These are phyloP conservation scores for Dissophora ornata DNA, from an alignment of 192 early-diverging fungal species.

Conservation along the genomic window DNA sequence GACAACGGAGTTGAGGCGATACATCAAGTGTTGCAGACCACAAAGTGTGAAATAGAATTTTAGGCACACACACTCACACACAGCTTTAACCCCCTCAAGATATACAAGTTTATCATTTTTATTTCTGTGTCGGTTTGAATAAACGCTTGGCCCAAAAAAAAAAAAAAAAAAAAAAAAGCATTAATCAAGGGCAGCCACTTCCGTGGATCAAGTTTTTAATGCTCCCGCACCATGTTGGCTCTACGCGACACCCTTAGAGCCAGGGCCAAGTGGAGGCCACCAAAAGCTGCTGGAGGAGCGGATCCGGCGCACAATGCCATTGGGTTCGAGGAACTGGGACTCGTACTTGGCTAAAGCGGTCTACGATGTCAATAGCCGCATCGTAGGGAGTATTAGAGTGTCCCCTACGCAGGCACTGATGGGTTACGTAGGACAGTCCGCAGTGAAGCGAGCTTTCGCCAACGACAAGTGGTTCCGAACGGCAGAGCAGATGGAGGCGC, in stretches of 20 bases:
- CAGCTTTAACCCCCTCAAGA: too few relatives aligned
- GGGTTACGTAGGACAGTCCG: slow-evolving; percentile 1
- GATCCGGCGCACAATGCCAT: background rate
- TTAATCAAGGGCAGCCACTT: too few relatives aligned
- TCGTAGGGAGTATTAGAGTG: slow-evolving; percentile 3
- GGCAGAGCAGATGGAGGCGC: background rate
- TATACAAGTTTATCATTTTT: too few relatives aligned
- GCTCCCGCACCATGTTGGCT: slow-evolving; percentile 3
- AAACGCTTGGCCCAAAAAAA: too few relatives aligned
- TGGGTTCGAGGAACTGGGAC: background rate
- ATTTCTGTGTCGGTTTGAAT: too few relatives aligned
- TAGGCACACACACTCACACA: too few relatives aligned
- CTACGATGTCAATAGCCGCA: slow-evolving; percentile 1
- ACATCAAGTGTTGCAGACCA: too few relatives aligned
- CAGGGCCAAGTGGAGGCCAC: slow-evolving; percentile 5
- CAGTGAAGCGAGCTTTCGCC: background rate
- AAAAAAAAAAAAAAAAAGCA: too few relatives aligned
- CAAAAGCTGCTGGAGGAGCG: slow-evolving; percentile 6
- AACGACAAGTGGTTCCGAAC: background rate
- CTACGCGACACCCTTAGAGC: background rate
- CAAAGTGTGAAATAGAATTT: too few relatives aligned
- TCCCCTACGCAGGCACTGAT: background rate
- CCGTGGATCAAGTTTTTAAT: too few relatives aligned
- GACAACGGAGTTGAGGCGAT: too few relatives aligned
- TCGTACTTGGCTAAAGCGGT: background rate